Evolutionary conservation across 352 stramenopile species (phyloP).

Genomic region (Globisporangium middletonii): DNA sequence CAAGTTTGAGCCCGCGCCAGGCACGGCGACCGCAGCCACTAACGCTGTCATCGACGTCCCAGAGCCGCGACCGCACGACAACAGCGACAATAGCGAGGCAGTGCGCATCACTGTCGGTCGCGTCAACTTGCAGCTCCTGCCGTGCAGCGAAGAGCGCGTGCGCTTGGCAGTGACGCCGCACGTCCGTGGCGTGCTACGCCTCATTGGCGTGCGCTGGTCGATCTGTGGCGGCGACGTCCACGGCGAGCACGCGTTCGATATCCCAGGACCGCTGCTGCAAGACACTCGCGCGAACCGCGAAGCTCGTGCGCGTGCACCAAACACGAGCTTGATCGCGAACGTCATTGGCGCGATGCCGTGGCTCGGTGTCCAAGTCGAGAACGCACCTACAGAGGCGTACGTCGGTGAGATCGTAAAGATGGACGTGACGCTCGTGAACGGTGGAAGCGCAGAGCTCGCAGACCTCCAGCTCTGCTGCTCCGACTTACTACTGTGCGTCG

Average conservation of each 20-base stretch:
- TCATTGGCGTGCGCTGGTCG: slow-evolving; percentile 76
- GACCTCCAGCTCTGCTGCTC: slow-evolving; percentile 61
- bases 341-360: slow-evolving; percentile 73
- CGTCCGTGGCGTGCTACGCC: slow-evolving; percentile 44
- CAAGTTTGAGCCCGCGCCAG: slow-evolving; percentile 40
- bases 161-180: slow-evolving; percentile 59
- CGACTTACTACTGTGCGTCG: slow-evolving; percentile 52
- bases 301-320: slow-evolving; percentile 60
- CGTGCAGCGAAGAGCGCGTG: slow-evolving; percentile 70
- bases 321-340: slow-evolving; percentile 69
- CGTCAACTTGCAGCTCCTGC: slow-evolving; percentile 71
- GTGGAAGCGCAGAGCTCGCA: slow-evolving; percentile 38
- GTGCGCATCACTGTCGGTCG: slow-evolving; percentile 49
- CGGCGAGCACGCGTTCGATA: slow-evolving; percentile 76
- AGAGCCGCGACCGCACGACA: slow-evolving; percentile 10
- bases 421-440: slow-evolving; percentile 50
- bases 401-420: slow-evolving; percentile 60
- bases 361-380: slow-evolving; percentile 66
- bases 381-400: slow-evolving; percentile 32
- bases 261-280: slow-evolving; percentile 73
- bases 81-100: slow-evolving; percentile 3
- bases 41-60: slow-evolving; percentile 41
- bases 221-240: slow-evolving; percentile 78
- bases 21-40: neutral
- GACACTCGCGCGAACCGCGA: slow-evolving; percentile 74